These are phyloP conservation scores for Epichloe coenophiala DNA, from an alignment of 2,329 filamentous ascomycete genomes.

Conservation along the genomic window DNA sequence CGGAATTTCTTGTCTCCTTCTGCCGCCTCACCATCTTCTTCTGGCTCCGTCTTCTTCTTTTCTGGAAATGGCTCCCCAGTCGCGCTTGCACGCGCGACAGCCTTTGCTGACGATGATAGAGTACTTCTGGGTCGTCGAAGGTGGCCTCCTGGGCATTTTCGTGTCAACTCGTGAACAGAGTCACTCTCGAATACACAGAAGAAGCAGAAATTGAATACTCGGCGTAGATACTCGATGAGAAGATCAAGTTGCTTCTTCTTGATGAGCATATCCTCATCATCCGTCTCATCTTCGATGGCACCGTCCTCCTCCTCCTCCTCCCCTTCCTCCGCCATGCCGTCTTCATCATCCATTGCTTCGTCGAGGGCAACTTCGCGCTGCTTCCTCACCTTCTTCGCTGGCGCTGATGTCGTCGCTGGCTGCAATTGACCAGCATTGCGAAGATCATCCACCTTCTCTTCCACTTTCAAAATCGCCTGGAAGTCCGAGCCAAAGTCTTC, in stretches of 20 bases:
- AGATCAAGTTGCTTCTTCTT: slow-evolving; percentile 97
- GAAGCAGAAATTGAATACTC: slow-evolving; percentile 98
- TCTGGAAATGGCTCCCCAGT: slow-evolving; percentile 70
- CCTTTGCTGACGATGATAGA: slow-evolving; percentile 68
- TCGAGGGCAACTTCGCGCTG: slow-evolving; percentile 46
- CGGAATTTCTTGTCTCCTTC: slow-evolving; percentile 59
- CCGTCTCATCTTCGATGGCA: slow-evolving; percentile 70
- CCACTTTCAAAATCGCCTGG: slow-evolving; percentile 67
- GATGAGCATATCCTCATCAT: slow-evolving; percentile 76
- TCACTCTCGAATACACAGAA: slow-evolving; percentile 99
- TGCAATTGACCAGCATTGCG: slow-evolving; percentile 65
- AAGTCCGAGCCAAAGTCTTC: slow-evolving; percentile 65
- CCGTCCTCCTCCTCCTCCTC: slow-evolving; percentile 76
- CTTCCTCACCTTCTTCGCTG: slow-evolving; percentile 47
- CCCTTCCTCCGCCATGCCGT: slow-evolving; percentile 39
- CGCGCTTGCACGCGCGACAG: slow-evolving; percentile 74
- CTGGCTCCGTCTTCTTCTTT: slow-evolving; percentile 60
- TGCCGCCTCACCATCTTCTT: slow-evolving; percentile 37
- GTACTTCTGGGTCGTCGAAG: slow-evolving; percentile 80
- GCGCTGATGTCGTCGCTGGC: slow-evolving; percentile 40
- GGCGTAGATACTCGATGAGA: slow-evolving; percentile 87
- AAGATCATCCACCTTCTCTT: slow-evolving; percentile 74
- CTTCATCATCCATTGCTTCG: slow-evolving; percentile 49
- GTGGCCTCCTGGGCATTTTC: slow-evolving; percentile 96
- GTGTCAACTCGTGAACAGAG: slow-evolving; percentile 85